Evolutionary conservation across 805 yeast genomes (phyloP), one percentile per base, ranked within the genome.

Genomic region (Spathaspora boniae): DNA sequence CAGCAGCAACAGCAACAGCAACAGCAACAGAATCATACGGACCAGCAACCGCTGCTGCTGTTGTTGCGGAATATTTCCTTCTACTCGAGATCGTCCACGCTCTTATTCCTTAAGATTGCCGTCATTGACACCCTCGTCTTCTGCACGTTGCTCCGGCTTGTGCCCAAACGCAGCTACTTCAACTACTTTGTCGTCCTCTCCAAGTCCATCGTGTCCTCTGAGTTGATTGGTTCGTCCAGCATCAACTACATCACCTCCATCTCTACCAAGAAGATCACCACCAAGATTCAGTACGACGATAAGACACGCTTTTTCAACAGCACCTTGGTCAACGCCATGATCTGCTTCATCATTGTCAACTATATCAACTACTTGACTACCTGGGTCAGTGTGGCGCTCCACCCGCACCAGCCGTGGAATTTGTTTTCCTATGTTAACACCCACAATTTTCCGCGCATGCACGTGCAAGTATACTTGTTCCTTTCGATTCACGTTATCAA

Each of bases 121-220:
- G 36, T 53, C 14, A 40, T 56, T 27, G 59, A 56, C 37, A 40
- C 54, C 6, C 32, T 53, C 16, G 37, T 62, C 16, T 48, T 56
- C 33, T 41, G 52, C 29, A 30, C 46, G 7, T 49, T 59, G 29
- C 48, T 47, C 27, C 43, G 45, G 36, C 36, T 54, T 24, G 27
- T 37, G 45, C 21, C 26, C 12, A 31, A 32, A 17, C 38, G 44
- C 25, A 38, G 43, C 11, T 53, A 53, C 48, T 40, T 45, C 23
- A 44, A 45, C 20, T 56, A 56, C 44, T 39, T 59, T 32, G 46
- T 48, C 4, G 44, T 57, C 6, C 44, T 59, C 34, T 58, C 64
- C 17, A 54, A 57, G 30, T 50, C 59, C 14, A 54, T 59, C n/a
- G 41, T 59, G 9, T 54, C 65, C 3, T 49, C 55, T 22, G 53